These are phyloP conservation scores for Rhytidiadelphus loreus DNA, from an alignment of 225 moss, liverwort and hornwort genomes.

Conservation along the genomic window DNA sequence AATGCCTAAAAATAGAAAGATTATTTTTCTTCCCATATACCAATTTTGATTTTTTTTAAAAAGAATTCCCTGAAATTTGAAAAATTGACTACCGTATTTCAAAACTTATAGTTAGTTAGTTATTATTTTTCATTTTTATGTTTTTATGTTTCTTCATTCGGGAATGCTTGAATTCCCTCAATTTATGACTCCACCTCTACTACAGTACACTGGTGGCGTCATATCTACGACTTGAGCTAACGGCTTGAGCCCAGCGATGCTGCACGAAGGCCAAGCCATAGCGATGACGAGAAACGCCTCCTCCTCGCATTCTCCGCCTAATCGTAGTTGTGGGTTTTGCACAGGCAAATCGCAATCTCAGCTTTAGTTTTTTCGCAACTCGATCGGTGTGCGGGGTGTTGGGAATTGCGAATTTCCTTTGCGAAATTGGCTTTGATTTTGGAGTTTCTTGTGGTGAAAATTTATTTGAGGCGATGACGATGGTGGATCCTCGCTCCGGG, in stretches of 20 bases:
- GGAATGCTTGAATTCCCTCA: not conserved
- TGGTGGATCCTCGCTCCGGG: conserved; percentile 14
- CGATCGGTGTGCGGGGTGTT: not conserved
- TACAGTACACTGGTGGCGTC: not conserved
- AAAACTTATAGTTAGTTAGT: not conserved
- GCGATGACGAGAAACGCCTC: no score
- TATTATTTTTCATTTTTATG: no score
- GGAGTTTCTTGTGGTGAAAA: no score
- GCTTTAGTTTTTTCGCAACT: no score
- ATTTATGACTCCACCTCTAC: not conserved
- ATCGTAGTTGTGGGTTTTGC: not conserved
- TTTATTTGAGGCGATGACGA: not conserved
- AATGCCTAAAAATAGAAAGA: no score
- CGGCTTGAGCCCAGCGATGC: not conserved
- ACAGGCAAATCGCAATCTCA: not conserved
- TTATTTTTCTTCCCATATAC: no score
- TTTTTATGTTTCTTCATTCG: no score
- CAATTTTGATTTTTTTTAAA: no score
- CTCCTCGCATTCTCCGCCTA: not conserved
- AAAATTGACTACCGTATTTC: not conserved
- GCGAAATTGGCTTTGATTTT: not conserved
- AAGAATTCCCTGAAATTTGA: no score
- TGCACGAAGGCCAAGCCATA: not conserved
- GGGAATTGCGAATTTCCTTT: not conserved
- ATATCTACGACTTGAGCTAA: no score